Base-by-base conservation (phyloP, 768 basidiomycete genomes). In the Paxillus involutus region DNA sequence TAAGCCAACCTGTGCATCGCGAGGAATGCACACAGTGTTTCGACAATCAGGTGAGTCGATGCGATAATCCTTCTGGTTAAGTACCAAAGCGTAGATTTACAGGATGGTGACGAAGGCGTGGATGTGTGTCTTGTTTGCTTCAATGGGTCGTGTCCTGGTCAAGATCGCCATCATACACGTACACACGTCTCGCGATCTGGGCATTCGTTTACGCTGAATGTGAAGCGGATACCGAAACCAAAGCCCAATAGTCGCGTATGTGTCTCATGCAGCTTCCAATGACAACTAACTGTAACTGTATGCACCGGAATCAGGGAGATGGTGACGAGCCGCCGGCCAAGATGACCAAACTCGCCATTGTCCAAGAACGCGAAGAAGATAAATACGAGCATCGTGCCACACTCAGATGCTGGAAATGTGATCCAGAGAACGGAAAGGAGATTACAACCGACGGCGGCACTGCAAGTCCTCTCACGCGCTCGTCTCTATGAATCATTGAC, bases 1-100 rank as follows among this genome's bases (percentile, higher is more conserved):
- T 87, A 0, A 85, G 82, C 4, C 87, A 93, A 57, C 80, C 81
- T 0, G 90, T 94, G 0, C 86, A 94, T 61, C 75, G 94, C 8
- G 93, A 97, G 72, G 95, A 98, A 71, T 99, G 96, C 65, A 97
- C 95, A 0, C 94, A 95, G 55, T 99, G 96, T 66, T 99, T 98
- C 67, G 95, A 98, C 70, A 84, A 83, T 63, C 95, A 98, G 83
- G 93, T 88, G 19, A 41, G 67, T 47, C 47, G 53, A 59, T 57
- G 51, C 24, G 11, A 8, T 37, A 33, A 53, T 61, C 52, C 36
- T 26, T 16, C 14, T 13, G 41, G 14, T 39, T 6, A n/a, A 13
- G 17, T 41, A 51, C 49, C 47, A 44, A 53, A 29, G 10, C 29
- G 14, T 44, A 39, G 19, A 24, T 19, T 33, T 41, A 21, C 61